Evolutionary conservation across 148 eudicot species (phyloP).

Genomic region (Persicaria tinctoria): DNA sequence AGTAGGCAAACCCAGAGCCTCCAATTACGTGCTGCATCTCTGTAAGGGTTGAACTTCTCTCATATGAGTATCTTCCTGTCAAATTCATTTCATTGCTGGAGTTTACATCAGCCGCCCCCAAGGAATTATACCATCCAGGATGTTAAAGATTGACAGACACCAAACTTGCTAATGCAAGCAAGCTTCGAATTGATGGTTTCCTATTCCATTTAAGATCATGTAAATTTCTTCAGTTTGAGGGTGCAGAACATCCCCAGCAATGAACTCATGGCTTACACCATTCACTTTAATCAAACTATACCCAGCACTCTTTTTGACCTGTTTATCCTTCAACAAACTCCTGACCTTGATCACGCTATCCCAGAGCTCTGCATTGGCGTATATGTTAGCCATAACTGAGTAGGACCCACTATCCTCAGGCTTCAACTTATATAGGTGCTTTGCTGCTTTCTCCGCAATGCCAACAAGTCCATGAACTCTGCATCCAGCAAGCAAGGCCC

Average conservation of each 20-base stretch:
- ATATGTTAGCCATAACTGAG: slow-evolving; percentile 66
- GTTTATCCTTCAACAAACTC: slow-evolving; percentile 39
- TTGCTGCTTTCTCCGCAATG: slow-evolving; percentile 59
- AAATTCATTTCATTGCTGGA: not conserved
- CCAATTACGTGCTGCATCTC: not conserved
- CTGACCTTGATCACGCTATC: slow-evolving; percentile 56
- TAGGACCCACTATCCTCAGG: slow-evolving; percentile 78
- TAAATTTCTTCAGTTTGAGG: slow-evolving; percentile 47
- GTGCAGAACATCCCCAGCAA: slow-evolving; percentile 66
- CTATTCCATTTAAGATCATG: slow-evolving; percentile 29
- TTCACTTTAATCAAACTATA: slow-evolving; percentile 61
- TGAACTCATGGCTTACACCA: slow-evolving; percentile 51
- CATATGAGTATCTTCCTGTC: not conserved
- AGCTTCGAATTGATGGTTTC: slow-evolving; percentile 43
- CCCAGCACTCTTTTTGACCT: slow-evolving; percentile 58
- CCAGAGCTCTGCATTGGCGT: slow-evolving; percentile 66
- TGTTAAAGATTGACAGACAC: not conserved
- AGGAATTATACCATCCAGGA: not conserved
- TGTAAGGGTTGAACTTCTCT: not conserved
- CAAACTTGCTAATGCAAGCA: slow-evolving; percentile 1
- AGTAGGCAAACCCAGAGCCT: too few species aligned
- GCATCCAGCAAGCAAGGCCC: slow-evolving; percentile 77
- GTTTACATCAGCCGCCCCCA: not conserved
- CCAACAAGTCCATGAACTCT: slow-evolving; percentile 62
- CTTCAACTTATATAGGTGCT: slow-evolving; percentile 40